phyloP scores from a whole-genome alignment of 2,329 filamentous ascomycete species.

The Pezicula radicicola region DNA sequence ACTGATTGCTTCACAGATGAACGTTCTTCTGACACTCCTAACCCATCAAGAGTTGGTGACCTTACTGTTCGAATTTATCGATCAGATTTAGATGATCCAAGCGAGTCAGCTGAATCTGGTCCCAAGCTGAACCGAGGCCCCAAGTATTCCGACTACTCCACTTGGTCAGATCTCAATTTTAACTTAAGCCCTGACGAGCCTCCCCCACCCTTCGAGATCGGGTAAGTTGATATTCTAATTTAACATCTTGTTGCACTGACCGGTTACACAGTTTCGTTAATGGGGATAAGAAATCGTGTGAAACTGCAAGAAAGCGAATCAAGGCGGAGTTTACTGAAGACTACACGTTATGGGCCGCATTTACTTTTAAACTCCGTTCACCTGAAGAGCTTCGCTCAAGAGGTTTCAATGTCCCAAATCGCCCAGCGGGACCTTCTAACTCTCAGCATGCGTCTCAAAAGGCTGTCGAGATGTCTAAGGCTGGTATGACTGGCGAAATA shows the following conservation, averaged over 20 bases:
- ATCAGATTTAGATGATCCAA: neutral
- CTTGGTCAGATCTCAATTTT: constrained; percentile 15
- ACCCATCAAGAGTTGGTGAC: constrained; percentile 4
- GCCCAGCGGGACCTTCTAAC: neutral
- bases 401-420: constrained; percentile 8
- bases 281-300: neutral
- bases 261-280: constrained; percentile 7
- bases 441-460: no score
- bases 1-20: neutral
- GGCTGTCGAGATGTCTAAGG: no score
- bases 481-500: no score
- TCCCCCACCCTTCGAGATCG: constrained; percentile 16
- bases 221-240: constrained; percentile 6
- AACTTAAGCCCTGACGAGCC: constrained; percentile 3
- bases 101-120: neutral
- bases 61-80: constrained; percentile 9
- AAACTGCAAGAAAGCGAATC: constrained; percentile 9
- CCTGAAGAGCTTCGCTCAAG: constrained; percentile 5
- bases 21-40: neutral
- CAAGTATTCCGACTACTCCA: constrained; percentile 9
- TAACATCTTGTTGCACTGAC: neutral
- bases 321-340: constrained; percentile 4
- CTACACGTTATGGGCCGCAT: constrained; percentile 13
- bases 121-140: constrained; percentile 8
- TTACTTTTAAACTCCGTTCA: constrained; percentile 16